Evolutionary conservation across 352 stramenopile genomes (phyloP), one percentile per base, ranked within the genome.

Genomic region (Phytopythium montanum): DNA sequence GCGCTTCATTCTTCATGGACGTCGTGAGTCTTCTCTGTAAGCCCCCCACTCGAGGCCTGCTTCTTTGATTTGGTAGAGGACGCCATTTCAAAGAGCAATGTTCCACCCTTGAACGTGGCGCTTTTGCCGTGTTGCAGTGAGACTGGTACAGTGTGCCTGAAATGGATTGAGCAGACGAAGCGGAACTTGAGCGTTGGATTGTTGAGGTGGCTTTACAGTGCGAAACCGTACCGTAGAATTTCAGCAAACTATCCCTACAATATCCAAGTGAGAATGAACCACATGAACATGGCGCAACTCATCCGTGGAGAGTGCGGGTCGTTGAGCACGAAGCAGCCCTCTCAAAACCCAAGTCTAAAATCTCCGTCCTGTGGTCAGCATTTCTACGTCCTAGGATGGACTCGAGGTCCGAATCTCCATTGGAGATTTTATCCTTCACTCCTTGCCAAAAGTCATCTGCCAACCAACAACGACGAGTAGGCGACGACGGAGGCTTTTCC

Each of bases 401-500:
- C 23, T 9, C 4, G 31, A 36, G 31, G 31, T 36, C 23, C 5
- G 44, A 51, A 51, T 51, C 44, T 45, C 39, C n/a, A n/a, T 7
- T 34, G 29, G 39, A 7, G n/a, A 6, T 25, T 44, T 45, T 45
- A 19, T 19, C 23, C 19, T 45, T n/a, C n/a, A n/a, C n/a, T n/a
- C n/a, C n/a, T n/a, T n/a, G n/a, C n/a, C n/a, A n/a, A n/a, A n/a
- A n/a, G n/a, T n/a, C n/a, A n/a, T n/a, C n/a, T 42, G 38, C 4
- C 38, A 21, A 29, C 42, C 42, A 19, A 13, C 23, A n/a, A 33
- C 52, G 52, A 58, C 31, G 31, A 31, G n/a, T 16, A 3, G 52
- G n/a, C 52, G 52, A 58, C 23, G 31, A 25, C 29, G 3, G 50
- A 56, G 50, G 1, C 52, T 58, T 45, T 46, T 58, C 52, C 54